Base-by-base conservation (phyloP, 768 basidiomycete species). In the Tylopilus felleus region DNA sequence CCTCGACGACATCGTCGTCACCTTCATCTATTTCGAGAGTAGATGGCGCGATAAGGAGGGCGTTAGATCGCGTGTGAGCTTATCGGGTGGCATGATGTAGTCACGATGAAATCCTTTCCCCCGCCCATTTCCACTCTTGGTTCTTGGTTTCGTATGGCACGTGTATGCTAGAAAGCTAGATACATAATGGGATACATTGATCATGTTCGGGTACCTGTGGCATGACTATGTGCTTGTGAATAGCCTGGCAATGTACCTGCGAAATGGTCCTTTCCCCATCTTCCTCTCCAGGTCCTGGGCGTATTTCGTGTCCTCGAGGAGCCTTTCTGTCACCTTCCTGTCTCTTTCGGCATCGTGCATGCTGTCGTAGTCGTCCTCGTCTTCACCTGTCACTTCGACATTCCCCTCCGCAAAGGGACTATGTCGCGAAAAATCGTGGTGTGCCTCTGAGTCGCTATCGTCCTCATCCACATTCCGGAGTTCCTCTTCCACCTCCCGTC, bases 1-100 rank as follows among this genome's bases (percentile, higher is more conserved):
- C 36, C 52, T 73, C 13, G 71, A 74, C 46, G 73, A 73, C 33
- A 71, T 73, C 33, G 23, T 73, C 29, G 68, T 71, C 50, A 73
- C 73, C 0, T 73, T 74, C 28, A 54, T 74, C 19, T 74, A 70
- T 42, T 71, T 71, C n/a, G 70, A 66, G 46, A 39, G 54, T 21
- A 67, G 56, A 50, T 70, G 68, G 68, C 60, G 58, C 6, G 68
- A 66, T 17, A 60, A 45, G 29, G 68, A 71, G 35, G 33, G 40
- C 16, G 8, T 4, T 31, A 68, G 17, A 47, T 46, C 64, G 0
- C 60, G 52, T 33, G 5, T 44, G 1, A 47, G 58, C 39, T 39
- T 60, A 9, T 51, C 61, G 3, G 47, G 52, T 5, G 23, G 14
- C 35, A 28, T 51, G 23, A 8, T 25, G 6, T 44, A 52, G 42